Conservation (phyloP, 768 basidiomycete genomes). For the Tylopilus rubrobrunneus region DNA sequence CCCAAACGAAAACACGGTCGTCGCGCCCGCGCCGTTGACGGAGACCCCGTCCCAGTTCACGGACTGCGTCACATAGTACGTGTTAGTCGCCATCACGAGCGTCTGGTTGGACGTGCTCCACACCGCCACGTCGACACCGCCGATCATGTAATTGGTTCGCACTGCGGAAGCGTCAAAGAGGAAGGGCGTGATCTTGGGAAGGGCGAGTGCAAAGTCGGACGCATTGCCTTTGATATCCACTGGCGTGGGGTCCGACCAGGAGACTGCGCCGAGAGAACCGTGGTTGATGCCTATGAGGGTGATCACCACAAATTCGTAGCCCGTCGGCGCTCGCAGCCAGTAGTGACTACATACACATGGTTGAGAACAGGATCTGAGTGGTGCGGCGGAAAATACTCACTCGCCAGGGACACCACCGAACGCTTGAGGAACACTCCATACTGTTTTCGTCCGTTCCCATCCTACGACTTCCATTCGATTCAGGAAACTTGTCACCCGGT, state of each 20-base stretch:
- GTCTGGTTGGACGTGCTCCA: constrained; percentile 45
- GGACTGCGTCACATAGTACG: constrained; percentile 36
- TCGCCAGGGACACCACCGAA: constrained; percentile 48
- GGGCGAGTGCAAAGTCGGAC: constrained; percentile 43
- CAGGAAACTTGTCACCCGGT: constrained; percentile 61
- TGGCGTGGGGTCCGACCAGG: constrained; percentile 53
- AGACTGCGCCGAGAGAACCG: constrained; percentile 51
- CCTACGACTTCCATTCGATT: constrained; percentile 55
- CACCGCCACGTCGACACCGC: constrained; percentile 48
- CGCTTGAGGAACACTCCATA: constrained; percentile 79
- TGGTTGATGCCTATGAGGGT: constrained; percentile 68
- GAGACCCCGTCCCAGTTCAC: constrained; percentile 32
- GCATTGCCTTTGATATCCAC: constrained; percentile 51
- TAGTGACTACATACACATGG: constrained; percentile 32
- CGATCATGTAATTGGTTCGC: constrained; percentile 38
- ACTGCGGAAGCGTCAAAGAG: constrained; percentile 40
- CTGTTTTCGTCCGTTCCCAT: constrained; percentile 62
- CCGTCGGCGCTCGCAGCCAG: constrained; percentile 63
- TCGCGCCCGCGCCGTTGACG: constrained; percentile 5
- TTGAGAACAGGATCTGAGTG: background rate
- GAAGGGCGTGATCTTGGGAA: constrained; percentile 46
- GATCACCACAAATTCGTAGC: constrained; percentile 63
- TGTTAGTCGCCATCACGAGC: constrained; percentile 50
- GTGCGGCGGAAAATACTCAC: constrained; percentile 21
- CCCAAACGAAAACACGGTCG: constrained; percentile 15